Conservation (phyloP, 2,329 filamentous ascomycete genomes). For the Diaporthe capsici region DNA sequence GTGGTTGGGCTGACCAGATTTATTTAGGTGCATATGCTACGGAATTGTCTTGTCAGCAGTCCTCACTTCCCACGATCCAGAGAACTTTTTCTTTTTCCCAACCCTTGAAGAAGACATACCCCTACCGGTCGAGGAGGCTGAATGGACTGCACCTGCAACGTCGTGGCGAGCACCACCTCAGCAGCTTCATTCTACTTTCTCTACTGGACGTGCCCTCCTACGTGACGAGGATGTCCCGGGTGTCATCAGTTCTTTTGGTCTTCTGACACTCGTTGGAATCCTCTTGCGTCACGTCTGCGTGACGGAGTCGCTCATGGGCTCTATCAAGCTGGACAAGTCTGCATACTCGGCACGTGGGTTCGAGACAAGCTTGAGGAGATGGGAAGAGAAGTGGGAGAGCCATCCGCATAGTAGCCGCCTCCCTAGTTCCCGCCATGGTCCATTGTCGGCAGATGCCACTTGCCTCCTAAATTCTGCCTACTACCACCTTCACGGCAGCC, state of each 20-base stretch:
- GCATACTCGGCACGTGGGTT: constrained; percentile 1
- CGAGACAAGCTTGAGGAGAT: background rate
- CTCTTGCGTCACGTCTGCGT: constrained; percentile 1
- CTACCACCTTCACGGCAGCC: constrained; percentile 9
- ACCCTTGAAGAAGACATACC: constrained; percentile 5
- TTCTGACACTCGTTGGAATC: background rate
- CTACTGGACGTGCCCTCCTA: background rate
- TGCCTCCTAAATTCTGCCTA: constrained; percentile 3
- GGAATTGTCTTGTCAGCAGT: background rate
- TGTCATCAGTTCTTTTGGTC: constrained; percentile 1
- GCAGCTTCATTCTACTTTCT: constrained; percentile 4
- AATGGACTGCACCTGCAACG: background rate
- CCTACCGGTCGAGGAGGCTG: background rate
- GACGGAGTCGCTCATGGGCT: background rate
- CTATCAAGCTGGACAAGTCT: background rate
- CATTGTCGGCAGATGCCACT: background rate
- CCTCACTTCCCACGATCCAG: background rate
- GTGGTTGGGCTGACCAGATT: background rate
- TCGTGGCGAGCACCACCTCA: constrained; percentile 2
- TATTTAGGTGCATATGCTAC: background rate
- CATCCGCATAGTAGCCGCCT: background rate
- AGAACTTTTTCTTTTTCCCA: background rate
- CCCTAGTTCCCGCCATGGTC: background rate
- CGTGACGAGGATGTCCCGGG: background rate
- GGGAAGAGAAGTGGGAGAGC: constrained; percentile 6